phyloP scores from a whole-genome alignment of 2,329 filamentous ascomycete genomes.

The Setomelanomma holmii region DNA sequence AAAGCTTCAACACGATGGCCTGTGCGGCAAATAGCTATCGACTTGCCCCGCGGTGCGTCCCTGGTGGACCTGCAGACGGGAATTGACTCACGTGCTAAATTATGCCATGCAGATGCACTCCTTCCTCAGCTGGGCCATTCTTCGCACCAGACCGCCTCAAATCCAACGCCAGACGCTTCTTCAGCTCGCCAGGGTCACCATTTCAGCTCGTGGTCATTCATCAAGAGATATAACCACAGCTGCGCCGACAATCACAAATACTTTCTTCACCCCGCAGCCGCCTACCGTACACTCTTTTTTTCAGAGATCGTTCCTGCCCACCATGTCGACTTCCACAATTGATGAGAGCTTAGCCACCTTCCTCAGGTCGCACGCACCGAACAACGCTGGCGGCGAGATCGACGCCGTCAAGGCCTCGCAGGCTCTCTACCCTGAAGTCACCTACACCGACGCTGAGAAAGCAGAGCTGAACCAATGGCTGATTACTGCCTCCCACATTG shows the following conservation, averaged over 20 bases:
- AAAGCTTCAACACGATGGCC: slow-evolving; percentile 19
- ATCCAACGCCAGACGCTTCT: slow-evolving; percentile 12
- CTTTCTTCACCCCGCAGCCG: slow-evolving; percentile 43
- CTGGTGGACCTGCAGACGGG: slow-evolving; percentile 19
- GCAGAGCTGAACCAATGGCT: slow-evolving; percentile 91
- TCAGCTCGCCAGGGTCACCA: slow-evolving; percentile 9
- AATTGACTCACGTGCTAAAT: slow-evolving; percentile 37
- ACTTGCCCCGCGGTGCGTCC: slow-evolving; percentile 27
- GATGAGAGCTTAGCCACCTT: slow-evolving; percentile 44
- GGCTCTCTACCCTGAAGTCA: slow-evolving; percentile 72
- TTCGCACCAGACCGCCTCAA: slow-evolving; percentile 32
- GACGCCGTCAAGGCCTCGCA: slow-evolving; percentile 55
- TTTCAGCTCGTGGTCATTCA: slow-evolving; percentile 7
- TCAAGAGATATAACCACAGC: slow-evolving; percentile 15
- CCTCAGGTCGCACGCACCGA: slow-evolving; percentile 47
- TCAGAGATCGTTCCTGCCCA: slow-evolving; percentile 31
- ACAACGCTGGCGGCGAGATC: slow-evolving; percentile 45
- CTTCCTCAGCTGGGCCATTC: slow-evolving; percentile 24
- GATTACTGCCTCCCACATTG: slow-evolving; percentile 75
- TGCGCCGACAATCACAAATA: slow-evolving; percentile 19
- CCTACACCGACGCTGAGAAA: slow-evolving; percentile 80
- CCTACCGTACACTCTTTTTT: slow-evolving; percentile 37
- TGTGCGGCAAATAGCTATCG: slow-evolving; percentile 17
- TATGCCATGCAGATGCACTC: slow-evolving; percentile 30
- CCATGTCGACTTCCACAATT: slow-evolving; percentile 46